Conservation (phyloP, 495 filamentous ascomycete genomes). For the Evernia prunastri region DNA sequence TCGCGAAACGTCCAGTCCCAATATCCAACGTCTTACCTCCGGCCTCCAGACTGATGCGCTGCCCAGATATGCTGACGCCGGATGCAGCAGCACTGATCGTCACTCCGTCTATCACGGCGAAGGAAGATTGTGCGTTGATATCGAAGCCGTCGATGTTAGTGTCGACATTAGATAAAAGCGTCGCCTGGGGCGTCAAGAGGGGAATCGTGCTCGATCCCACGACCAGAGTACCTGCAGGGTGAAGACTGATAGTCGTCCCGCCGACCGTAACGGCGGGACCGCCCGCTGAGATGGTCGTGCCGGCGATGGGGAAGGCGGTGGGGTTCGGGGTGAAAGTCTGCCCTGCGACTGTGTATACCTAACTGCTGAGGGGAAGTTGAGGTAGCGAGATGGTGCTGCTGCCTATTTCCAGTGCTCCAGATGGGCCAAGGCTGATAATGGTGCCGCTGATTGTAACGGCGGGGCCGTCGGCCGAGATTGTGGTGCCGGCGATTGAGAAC, state of each 20-base stretch:
- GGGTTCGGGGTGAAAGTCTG: background rate
- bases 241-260: constrained; percentile 8
- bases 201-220: constrained; percentile 4
- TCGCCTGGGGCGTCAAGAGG: background rate
- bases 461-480: too few species aligned
- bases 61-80: background rate
- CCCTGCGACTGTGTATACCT: constrained; percentile 5
- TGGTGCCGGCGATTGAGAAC: too few species aligned
- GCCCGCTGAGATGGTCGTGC: background rate
- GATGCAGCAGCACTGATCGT: background rate
- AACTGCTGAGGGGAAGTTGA: too few species aligned
- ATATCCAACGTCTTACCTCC: background rate
- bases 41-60: background rate
- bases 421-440: too few species aligned
- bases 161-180: background rate
- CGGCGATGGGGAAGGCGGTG: constrained; percentile 2
- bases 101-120: constrained; percentile 3
- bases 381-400: too few species aligned
- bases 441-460: too few species aligned
- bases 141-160: background rate
- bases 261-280: background rate
- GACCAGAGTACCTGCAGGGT: background rate
- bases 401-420: too few species aligned
- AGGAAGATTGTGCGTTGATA: background rate
- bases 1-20: constrained; percentile 1